phyloP scores from a whole-genome alignment of 163 green algal genomes.

The Scenedesmus sp. region DNA sequence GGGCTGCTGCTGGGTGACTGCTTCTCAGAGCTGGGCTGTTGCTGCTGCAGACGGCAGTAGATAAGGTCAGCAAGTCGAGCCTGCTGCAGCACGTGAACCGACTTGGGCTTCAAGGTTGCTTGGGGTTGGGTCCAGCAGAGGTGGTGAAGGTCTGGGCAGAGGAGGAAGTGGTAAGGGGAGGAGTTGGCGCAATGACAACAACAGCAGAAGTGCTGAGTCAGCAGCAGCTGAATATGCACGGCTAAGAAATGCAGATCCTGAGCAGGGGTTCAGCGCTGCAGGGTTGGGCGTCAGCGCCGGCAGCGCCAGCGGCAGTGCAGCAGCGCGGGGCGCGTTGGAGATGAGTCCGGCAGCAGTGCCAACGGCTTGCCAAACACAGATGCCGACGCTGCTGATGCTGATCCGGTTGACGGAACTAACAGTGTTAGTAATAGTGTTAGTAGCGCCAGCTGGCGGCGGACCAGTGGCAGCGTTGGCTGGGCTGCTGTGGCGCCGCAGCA shows the following conservation, averaged over 20 bases:
- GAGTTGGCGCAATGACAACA: background rate
- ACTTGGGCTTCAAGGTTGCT: background rate
- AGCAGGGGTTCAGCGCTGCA: background rate
- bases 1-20: constrained; percentile 75
- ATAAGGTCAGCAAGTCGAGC: constrained; percentile 7
- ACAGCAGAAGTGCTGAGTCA: background rate
- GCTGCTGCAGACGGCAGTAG: constrained; percentile 38
- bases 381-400: background rate
- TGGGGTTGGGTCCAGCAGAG: background rate
- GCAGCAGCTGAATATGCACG: background rate
- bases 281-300: background rate
- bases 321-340: background rate
- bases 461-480: background rate
- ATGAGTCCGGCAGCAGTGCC: constrained; percentile 12
- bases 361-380: background rate
- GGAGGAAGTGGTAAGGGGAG: background rate
- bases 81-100: background rate
- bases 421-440: background rate
- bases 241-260: background rate
- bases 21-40: constrained; percentile 66
- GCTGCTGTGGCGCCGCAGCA: constrained; percentile 22
- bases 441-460: background rate
- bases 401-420: background rate
- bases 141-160: too few species aligned
- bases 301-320: background rate